Percentiles rank a stretch among this genome's conserved stretches.
Conservation (phyloP, 2,329 filamentous ascomycete species). For the Dichotomopilus funicola region DNA sequence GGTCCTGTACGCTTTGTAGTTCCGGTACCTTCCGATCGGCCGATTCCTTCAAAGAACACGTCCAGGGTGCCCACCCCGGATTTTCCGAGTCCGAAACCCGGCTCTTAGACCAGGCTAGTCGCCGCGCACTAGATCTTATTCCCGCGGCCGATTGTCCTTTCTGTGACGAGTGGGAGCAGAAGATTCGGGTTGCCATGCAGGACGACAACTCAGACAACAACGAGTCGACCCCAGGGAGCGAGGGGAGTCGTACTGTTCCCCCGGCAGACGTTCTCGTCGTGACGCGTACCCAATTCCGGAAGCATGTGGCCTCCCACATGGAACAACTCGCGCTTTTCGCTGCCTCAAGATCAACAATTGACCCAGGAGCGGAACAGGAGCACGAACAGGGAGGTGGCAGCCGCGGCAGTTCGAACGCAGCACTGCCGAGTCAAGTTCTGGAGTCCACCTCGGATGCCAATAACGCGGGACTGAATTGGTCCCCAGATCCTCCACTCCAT, state of each 20-base stretch:
- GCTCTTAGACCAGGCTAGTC: conserved; percentile 18
- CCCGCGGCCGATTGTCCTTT: conserved; percentile 24
- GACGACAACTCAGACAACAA: background rate
- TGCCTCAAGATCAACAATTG: too few relatives aligned
- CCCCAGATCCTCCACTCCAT: background rate
- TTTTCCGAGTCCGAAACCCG: background rate
- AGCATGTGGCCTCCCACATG: conserved; percentile 9
- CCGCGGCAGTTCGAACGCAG: background rate
- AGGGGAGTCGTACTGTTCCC: too few relatives aligned
- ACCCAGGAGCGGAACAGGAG: too few relatives aligned
- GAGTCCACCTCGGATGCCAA: background rate
- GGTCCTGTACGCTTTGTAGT: conserved; percentile 23
- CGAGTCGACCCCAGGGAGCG: too few relatives aligned
- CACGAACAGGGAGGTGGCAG: background rate
- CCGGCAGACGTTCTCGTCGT: background rate
- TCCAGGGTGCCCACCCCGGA: background rate
- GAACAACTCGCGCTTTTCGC: conserved; percentile 14
- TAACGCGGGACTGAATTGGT: background rate
- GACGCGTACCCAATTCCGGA: background rate
- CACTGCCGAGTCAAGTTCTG: background rate
- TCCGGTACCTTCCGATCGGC: conserved; percentile 7
- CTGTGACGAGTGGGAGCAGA: conserved; percentile 27
- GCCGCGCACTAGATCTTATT: conserved; percentile 18
- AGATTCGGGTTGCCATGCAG: background rate
- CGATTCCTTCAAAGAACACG: background rate